Conservation (phyloP, 345 rosid genomes). For the Camelina sativa region DNA sequence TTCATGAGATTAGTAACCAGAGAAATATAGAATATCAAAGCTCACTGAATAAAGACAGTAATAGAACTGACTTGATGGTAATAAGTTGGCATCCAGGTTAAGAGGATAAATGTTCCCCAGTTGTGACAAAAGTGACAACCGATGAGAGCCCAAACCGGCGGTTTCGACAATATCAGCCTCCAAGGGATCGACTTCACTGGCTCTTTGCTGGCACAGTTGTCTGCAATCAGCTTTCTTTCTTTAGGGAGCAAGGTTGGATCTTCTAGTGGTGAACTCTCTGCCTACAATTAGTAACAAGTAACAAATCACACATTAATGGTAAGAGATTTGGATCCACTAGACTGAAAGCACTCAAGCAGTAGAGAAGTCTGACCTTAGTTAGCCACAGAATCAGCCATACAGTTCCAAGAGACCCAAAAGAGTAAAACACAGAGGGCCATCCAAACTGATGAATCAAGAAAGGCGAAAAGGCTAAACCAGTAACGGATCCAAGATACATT, state of each 20-base stretch:
- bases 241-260: conserved; percentile 70
- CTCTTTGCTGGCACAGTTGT: conserved; percentile 58
- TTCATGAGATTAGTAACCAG: conserved; percentile 2
- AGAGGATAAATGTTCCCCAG: conserved; percentile 94
- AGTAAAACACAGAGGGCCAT: conserved; percentile 95
- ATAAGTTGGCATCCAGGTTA: conserved; percentile 98
- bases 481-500: conserved; percentile 93
- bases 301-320: conserved; percentile 14
- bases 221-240: conserved; percentile 70
- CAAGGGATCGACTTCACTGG: conserved; percentile 85
- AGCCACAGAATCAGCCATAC: conserved; percentile 85
- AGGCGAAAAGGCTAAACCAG: conserved; percentile 95
- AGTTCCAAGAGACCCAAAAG: conserved; percentile 92
- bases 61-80: conserved; percentile 72
- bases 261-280: conserved; percentile 83
- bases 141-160: conserved; percentile 93
- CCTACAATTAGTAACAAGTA: conserved; percentile 49
- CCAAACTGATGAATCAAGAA: conserved; percentile 85
- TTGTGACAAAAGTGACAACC: conserved; percentile 87
- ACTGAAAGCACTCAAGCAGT: background rate
- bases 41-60: background rate
- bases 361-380: conserved; percentile 58
- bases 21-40: background rate
- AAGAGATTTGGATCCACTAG: too few relatives aligned
- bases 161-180: conserved; percentile 78